Evolutionary conservation across 352 stramenopile species (phyloP).

Genomic region (Pythium apleroticum): DNA sequence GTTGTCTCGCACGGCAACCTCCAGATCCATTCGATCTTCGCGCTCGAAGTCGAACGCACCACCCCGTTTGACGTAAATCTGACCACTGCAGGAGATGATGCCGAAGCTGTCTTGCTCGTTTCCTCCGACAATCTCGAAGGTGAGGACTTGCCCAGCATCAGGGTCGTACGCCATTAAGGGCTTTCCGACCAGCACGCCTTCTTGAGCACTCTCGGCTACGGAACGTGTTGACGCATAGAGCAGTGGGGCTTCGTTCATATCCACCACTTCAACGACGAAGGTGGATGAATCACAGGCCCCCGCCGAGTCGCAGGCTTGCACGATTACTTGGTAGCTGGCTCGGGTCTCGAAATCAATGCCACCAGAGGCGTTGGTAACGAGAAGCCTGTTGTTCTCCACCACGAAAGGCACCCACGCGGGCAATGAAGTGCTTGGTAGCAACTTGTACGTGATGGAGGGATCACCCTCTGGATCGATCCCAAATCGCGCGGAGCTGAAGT

Average conservation of each 20-base stretch:
- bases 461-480: conserved; percentile 31
- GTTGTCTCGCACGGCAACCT: conserved; percentile 43
- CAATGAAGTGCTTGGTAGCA: not conserved
- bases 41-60: conserved; percentile 46
- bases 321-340: conserved; percentile 7
- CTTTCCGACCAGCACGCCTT: conserved; percentile 25
- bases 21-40: conserved; percentile 17
- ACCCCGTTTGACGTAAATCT: conserved; percentile 43
- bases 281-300: conserved; percentile 15
- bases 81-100: conserved; percentile 48
- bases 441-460: conserved; percentile 13
- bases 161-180: conserved; percentile 30
- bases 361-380: not conserved
- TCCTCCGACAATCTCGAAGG: conserved; percentile 29
- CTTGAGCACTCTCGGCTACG: conserved; percentile 21
- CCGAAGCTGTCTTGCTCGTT: conserved; percentile 38
- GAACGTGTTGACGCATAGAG: conserved; percentile 1
- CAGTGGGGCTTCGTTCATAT: conserved; percentile 33
- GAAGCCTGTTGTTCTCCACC: conserved; percentile 9
- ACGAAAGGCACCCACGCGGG: conserved; percentile 13
- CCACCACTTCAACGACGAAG: conserved; percentile 20
- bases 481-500: not conserved
- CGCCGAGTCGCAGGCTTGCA: conserved; percentile 27
- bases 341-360: conserved; percentile 27
- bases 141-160: conserved; percentile 29